Evolutionary conservation across 2,329 filamentous ascomycete species (phyloP).

Genomic region (Zasmidium angulare): DNA sequence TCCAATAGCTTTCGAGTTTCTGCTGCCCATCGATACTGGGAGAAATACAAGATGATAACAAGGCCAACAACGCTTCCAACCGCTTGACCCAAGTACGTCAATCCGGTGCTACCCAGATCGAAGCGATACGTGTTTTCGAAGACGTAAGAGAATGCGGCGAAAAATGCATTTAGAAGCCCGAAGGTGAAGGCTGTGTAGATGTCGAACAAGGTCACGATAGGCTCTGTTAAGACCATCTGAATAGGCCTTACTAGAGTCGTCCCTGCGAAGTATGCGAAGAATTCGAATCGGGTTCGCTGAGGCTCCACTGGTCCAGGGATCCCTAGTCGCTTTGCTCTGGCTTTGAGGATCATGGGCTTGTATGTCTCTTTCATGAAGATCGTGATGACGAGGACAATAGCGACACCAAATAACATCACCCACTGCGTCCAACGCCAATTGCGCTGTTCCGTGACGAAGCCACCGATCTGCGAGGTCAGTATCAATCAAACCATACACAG

Average conservation of each 20-base stretch:
- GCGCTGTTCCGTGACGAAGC: constrained; percentile 16
- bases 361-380: constrained; percentile 51
- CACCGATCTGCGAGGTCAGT: constrained; percentile 32
- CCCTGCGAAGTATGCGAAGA: constrained; percentile 24
- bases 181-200: constrained; percentile 26
- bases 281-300: constrained; percentile 17
- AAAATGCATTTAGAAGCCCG: constrained; percentile 24
- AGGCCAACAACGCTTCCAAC: constrained; percentile 17
- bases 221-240: constrained; percentile 32
- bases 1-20: not conserved
- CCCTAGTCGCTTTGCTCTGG: constrained; percentile 30
- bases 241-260: constrained; percentile 28
- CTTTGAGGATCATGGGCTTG: constrained; percentile 45
- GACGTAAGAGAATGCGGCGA: constrained; percentile 25
- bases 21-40: not conserved
- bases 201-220: constrained; percentile 29
- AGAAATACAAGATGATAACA: constrained; percentile 25
- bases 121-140: constrained; percentile 73
- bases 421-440: constrained; percentile 29
- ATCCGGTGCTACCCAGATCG: constrained; percentile 43
- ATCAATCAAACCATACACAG: not conserved
- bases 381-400: constrained; percentile 34
- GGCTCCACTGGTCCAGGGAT: constrained; percentile 18
- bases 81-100: constrained; percentile 24
- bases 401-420: constrained; percentile 33